phyloP scores from a whole-genome alignment of 176 grass and related monocot genomes.

The Coix lacrymajobi region DNA sequence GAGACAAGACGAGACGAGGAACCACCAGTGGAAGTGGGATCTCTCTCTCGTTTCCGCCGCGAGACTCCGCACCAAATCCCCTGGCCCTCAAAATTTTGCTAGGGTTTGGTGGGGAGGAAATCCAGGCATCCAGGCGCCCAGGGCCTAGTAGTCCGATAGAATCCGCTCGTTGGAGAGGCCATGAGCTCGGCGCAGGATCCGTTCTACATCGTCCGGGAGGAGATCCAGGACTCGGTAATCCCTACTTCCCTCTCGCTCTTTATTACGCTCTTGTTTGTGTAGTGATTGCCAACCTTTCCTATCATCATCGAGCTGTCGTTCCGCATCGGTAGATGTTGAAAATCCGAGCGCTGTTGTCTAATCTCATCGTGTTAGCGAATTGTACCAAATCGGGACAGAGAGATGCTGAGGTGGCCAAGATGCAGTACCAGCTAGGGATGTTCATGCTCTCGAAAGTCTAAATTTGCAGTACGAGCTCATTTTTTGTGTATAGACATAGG shows the following conservation, averaged over 20 bases:
- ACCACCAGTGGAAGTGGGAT: not conserved
- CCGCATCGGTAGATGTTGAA: not conserved
- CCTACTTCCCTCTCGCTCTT: not conserved
- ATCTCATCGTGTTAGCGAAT: not conserved
- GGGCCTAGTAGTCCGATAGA: not conserved
- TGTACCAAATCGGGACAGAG: not conserved
- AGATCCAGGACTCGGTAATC: slow-evolving; percentile 57
- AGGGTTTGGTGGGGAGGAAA: not conserved
- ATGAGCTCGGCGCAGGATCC: slow-evolving; percentile 58
- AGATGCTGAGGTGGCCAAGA: not conserved
- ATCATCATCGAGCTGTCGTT: not conserved
- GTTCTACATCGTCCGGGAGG: slow-evolving; percentile 61
- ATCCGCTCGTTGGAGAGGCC: not conserved
- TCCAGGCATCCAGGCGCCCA: not conserved
- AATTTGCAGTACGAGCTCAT: not conserved
- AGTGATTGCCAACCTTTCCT: not conserved
- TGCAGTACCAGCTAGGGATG: not conserved
- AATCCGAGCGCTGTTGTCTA: not conserved
- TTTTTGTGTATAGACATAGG: not conserved
- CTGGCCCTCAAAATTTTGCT: not conserved
- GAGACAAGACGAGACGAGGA: not conserved
- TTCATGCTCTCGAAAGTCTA: not conserved
- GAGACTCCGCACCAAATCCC: not conserved
- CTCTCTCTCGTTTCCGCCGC: not conserved
- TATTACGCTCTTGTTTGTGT: not conserved